Percentiles rank a stretch among this genome's conserved stretches.
Evolutionary conservation across 2,329 filamentous ascomycete species (phyloP).

Genomic region (Penicillium fuscoglaucum): DNA sequence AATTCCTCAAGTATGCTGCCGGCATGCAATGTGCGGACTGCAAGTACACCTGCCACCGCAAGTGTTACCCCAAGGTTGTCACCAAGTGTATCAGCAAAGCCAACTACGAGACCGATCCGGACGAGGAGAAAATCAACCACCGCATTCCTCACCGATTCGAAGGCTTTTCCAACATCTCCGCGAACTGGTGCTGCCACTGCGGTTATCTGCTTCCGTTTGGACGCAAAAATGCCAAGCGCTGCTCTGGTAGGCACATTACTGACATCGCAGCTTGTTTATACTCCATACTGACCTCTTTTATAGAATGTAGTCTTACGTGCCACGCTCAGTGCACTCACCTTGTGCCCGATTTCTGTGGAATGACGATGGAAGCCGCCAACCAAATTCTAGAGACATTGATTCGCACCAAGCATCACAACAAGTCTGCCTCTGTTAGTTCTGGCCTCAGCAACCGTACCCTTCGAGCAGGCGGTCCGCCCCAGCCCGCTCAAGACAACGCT

Average conservation of each 20-base stretch:
- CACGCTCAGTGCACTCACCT: slow-evolving; percentile 91
- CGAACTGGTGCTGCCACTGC: slow-evolving; percentile 99
- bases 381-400: slow-evolving; percentile 86
- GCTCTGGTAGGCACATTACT: slow-evolving; percentile 61
- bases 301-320: slow-evolving; percentile 87
- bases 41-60: slow-evolving; percentile 98
- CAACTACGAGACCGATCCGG: slow-evolving; percentile 95
- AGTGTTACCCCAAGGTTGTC: slow-evolving; percentile 94
- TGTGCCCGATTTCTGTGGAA: slow-evolving; percentile 97
- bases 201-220: slow-evolving; percentile 94
- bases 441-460: slow-evolving; percentile 67
- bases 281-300: slow-evolving; percentile 16
- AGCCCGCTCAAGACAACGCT: slow-evolving; percentile 41
- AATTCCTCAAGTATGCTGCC: slow-evolving; percentile 97
- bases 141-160: slow-evolving; percentile 97
- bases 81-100: slow-evolving; percentile 99
- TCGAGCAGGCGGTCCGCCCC: slow-evolving; percentile 54
- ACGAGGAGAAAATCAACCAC: slow-evolving; percentile 99
- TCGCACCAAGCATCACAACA: slow-evolving; percentile 72
- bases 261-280: neutral
- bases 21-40: slow-evolving; percentile 99
- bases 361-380: slow-evolving; percentile 97
- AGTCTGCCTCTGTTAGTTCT: slow-evolving; percentile 52
- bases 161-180: slow-evolving; percentile 94
- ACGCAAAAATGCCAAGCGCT: slow-evolving; percentile 92